Evolutionary conservation across 1,284 basidiomycete genomes (phyloP).

Genomic region (Irpex lacteus): DNA sequence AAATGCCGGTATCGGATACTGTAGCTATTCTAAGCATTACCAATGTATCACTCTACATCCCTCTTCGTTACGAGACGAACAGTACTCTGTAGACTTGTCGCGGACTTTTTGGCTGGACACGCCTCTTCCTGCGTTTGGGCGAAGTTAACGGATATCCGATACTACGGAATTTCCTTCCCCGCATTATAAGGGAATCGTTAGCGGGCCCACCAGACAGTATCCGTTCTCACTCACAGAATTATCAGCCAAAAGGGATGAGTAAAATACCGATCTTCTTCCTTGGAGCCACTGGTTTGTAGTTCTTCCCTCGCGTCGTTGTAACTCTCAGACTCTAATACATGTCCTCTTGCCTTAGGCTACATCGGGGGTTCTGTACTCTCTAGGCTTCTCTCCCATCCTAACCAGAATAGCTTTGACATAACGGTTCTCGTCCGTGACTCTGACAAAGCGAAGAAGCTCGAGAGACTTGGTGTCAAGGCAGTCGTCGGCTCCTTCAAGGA

Average conservation of each 20-base stretch:
- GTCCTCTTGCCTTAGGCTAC: slow-evolving; percentile 18
- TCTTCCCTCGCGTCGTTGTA: not conserved
- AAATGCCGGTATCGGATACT: no score
- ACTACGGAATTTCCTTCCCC: not conserved
- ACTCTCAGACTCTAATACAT: not conserved
- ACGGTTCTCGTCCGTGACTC: slow-evolving; percentile 20
- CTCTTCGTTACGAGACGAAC: no score
- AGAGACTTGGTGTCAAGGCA: slow-evolving; percentile 20
- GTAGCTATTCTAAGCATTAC: no score
- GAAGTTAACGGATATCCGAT: not conserved
- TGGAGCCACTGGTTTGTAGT: slow-evolving; percentile 17
- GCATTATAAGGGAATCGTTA: not conserved
- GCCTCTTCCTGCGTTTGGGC: no score
- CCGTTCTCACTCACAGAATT: no score
- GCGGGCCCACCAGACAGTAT: not conserved
- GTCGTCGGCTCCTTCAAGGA: slow-evolving; percentile 19
- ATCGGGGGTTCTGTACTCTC: slow-evolving; percentile 23
- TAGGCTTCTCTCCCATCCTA: slow-evolving; percentile 20
- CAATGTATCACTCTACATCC: no score
- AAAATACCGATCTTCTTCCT: slow-evolving; percentile 13
- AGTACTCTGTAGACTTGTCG: no score
- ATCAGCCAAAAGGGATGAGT: not conserved
- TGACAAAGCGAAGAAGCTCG: slow-evolving; percentile 21
- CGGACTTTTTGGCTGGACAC: no score
- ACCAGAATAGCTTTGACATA: slow-evolving; percentile 18